phyloP scores from a whole-genome alignment of 2,329 filamentous ascomycete species.

The Leptodontidium sp. region DNA sequence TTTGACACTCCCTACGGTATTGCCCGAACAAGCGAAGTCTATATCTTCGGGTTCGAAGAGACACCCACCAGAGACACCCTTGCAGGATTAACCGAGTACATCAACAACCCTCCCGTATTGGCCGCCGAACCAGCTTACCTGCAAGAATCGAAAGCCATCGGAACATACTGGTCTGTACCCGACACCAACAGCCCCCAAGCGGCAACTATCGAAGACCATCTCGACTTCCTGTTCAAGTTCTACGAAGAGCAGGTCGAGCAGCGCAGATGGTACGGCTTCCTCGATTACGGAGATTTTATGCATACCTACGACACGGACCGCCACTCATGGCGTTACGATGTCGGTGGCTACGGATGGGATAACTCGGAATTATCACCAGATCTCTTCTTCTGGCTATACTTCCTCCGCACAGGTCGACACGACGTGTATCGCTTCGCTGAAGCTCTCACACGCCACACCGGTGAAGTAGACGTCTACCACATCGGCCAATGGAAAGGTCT shows the following conservation, averaged over 20 bases:
- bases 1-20: constrained; percentile 66
- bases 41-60: constrained; percentile 58
- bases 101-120: constrained; percentile 62
- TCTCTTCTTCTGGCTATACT: constrained; percentile 69
- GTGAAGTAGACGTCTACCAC: constrained; percentile 70
- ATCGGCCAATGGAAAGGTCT: constrained; percentile 64
- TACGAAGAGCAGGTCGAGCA: constrained; percentile 64
- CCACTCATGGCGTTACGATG: constrained; percentile 68
- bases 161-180: constrained; percentile 61
- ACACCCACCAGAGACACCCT: constrained; percentile 60
- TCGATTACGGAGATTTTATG: constrained; percentile 68
- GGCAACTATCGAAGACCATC: constrained; percentile 57
- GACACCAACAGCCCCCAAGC: constrained; percentile 45
- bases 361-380: constrained; percentile 70
- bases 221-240: constrained; percentile 64
- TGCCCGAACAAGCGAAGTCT: constrained; percentile 64
- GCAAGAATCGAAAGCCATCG: constrained; percentile 59
- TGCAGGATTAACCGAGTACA: constrained; percentile 52
- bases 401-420: constrained; percentile 64
- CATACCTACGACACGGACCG: constrained; percentile 67
- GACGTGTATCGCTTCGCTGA: constrained; percentile 68
- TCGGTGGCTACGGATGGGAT: constrained; percentile 71
- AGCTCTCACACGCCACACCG: constrained; percentile 62
- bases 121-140: constrained; percentile 58
- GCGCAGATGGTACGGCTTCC: constrained; percentile 69